These are phyloP conservation scores for Ascochyta viciae-villosae DNA, from an alignment of 2,329 filamentous ascomycete species.

Conservation along the genomic window DNA sequence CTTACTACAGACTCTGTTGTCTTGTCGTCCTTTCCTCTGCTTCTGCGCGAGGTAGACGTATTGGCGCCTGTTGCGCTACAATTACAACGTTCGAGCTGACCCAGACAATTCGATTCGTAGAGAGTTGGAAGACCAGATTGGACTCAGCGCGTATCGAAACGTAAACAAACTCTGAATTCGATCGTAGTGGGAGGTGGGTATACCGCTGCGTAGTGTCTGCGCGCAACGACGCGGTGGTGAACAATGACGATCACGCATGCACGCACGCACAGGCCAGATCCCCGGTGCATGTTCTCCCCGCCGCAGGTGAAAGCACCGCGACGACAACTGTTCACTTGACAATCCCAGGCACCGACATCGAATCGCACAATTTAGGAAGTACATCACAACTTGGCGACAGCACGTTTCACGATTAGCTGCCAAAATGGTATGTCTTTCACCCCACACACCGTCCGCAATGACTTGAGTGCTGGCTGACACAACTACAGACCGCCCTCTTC, in stretches of 20 bases:
- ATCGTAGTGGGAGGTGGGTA: background rate
- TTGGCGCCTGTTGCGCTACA: background rate
- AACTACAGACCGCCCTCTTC: conserved; percentile 87
- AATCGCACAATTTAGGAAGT: background rate
- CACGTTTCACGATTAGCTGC: background rate
- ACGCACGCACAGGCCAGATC: conserved; percentile 22
- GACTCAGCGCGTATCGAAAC: background rate
- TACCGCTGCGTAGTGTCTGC: conserved; percentile 5
- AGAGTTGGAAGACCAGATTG: too few species aligned
- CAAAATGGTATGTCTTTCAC: conserved; percentile 19
- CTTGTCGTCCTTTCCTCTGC: background rate
- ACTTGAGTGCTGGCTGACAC: conserved; percentile 3
- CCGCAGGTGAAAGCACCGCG: conserved; percentile 3
- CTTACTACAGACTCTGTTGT: background rate
- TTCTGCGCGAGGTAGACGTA: background rate
- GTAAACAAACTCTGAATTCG: background rate
- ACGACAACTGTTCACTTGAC: conserved; percentile 17
- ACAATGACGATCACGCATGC: conserved; percentile 20
- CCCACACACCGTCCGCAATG: background rate
- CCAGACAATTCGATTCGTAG: background rate
- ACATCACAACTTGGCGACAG: background rate
- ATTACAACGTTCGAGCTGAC: background rate
- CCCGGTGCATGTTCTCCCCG: conserved; percentile 15
- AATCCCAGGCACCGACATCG: background rate
- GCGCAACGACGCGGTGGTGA: background rate